These are phyloP conservation scores for Tephrocybe sp. DNA, from an alignment of 768 basidiomycete genomes.

Conservation along the genomic window DNA sequence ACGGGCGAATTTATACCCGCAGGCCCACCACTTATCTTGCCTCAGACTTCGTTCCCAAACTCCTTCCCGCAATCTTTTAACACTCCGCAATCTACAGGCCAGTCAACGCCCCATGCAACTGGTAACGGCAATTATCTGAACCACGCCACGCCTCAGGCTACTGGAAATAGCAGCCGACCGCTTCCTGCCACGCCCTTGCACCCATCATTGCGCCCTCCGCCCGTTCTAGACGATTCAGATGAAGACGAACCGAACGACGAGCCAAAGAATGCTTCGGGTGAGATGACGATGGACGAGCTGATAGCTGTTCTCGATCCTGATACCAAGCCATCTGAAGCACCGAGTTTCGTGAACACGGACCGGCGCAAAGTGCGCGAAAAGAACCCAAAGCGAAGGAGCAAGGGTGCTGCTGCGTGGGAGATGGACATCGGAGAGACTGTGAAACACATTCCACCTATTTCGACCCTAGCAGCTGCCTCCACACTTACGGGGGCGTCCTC, in stretches of 20 bases:
- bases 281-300: conserved; percentile 17
- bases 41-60: conserved; percentile 6
- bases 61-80: conserved; percentile 3
- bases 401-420: conserved; percentile 18
- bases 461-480: not conserved
- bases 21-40: conserved; percentile 11
- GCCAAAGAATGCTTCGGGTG: conserved; percentile 1
- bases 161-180: conserved; percentile 2
- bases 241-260: not conserved
- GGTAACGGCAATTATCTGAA: not conserved
- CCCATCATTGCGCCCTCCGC: conserved; percentile 7
- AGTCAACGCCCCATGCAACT: conserved; percentile 5
- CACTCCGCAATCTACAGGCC: conserved; percentile 7
- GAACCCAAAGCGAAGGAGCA: not conserved
- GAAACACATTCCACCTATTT: conserved; percentile 6
- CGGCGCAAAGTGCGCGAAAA: not conserved
- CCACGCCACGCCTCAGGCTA: not conserved
- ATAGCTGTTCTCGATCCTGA: conserved; percentile 5
- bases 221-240: not conserved
- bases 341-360: not conserved
- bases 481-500: no score
- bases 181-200: conserved; percentile 8
- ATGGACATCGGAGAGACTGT: conserved; percentile 16
- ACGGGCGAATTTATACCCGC: not conserved
- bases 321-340: not conserved